Evolutionary conservation across 2,329 filamentous ascomycete genomes (phyloP), one percentile per base, ranked within the genome.

Genomic region (Cladosporium sp.): DNA sequence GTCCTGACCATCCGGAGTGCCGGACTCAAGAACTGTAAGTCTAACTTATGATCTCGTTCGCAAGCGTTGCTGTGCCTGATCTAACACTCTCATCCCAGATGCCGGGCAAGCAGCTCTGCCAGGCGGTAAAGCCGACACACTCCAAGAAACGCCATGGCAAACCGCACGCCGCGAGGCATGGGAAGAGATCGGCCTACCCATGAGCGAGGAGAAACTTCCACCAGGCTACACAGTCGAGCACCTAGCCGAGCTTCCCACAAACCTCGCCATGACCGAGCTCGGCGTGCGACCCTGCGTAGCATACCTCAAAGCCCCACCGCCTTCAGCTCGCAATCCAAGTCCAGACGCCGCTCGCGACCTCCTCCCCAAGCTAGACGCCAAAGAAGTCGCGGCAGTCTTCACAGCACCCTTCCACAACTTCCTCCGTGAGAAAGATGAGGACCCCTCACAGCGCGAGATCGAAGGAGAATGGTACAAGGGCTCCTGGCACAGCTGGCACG

Each of bases 361-460:
- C 9, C 50, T 68, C 8, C 91, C 92, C 0, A 79, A 82, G 33
- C 77, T 96, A 9, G 88, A 96, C 69, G 87, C 90, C 1, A 85
- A 87, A 57, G 92, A 97, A 69, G 92, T 97, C 2, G 91, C 90
- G 2, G 91, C 90, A 38, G 89, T 97, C 29, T 97, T 97, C 71
- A 92, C 88, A 4, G 91, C 87, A 4, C 86, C 88, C 0, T 89
- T 97, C 59, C 82, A 85, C 66, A 87, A 90, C 65, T 96, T 97
- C 66, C 72, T 97, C 47, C 75, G 72, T 40, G 67, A 72, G 27
- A 67, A 69, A 43, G 85, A 88, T 66, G 76, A 86, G 43, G 57
- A 73, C 62, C 58, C 59, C 55, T 58, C 56, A 8, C 47, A 59
- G 32, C 50, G 56, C 18, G 62, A 67, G 13, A 68, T 62, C 7